Evolutionary conservation across 768 basidiomycete genomes (phyloP).

Genomic region (Rhizopogon vulgaris): DNA sequence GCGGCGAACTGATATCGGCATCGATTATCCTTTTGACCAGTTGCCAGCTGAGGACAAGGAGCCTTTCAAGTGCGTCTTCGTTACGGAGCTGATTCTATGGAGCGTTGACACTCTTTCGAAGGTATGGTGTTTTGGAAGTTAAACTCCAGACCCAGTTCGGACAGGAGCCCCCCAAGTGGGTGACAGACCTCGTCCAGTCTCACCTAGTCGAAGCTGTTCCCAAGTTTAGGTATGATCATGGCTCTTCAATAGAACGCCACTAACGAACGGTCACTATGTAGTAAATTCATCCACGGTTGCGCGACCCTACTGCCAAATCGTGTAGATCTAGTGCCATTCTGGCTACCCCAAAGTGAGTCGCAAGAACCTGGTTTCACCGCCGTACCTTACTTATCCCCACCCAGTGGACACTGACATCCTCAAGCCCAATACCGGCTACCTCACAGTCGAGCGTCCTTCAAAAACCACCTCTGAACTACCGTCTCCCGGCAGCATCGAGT

Average conservation of each 20-base stretch:
- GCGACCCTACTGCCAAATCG: slow-evolving; percentile 87
- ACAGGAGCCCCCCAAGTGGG: slow-evolving; percentile 95
- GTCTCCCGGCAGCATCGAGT: slow-evolving; percentile 39
- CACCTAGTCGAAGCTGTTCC: slow-evolving; percentile 97
- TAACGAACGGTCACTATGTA: slow-evolving; percentile 20
- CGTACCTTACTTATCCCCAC: background rate
- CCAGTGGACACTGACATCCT: slow-evolving; percentile 93
- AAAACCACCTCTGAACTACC: slow-evolving; percentile 39
- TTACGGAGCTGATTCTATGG: background rate
- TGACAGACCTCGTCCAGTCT: slow-evolving; percentile 90
- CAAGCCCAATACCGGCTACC: slow-evolving; percentile 80
- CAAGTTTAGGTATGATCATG: slow-evolving; percentile 73
- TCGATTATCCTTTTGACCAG: slow-evolving; percentile 86
- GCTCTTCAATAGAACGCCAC: background rate
- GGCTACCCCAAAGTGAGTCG: slow-evolving; percentile 86
- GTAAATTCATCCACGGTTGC: slow-evolving; percentile 96
- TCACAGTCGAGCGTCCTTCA: slow-evolving; percentile 76
- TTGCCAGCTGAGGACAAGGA: slow-evolving; percentile 76
- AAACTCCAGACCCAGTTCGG: slow-evolving; percentile 96
- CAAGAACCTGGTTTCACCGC: background rate
- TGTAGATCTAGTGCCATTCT: slow-evolving; percentile 95
- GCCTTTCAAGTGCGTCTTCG: slow-evolving; percentile 66
- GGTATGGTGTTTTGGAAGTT: slow-evolving; percentile 93
- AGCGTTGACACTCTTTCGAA: slow-evolving; percentile 14
- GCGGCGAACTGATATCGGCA: slow-evolving; percentile 90